Base-by-base conservation (phyloP, 2,329 filamentous ascomycete species). In the Capronia americana region DNA sequence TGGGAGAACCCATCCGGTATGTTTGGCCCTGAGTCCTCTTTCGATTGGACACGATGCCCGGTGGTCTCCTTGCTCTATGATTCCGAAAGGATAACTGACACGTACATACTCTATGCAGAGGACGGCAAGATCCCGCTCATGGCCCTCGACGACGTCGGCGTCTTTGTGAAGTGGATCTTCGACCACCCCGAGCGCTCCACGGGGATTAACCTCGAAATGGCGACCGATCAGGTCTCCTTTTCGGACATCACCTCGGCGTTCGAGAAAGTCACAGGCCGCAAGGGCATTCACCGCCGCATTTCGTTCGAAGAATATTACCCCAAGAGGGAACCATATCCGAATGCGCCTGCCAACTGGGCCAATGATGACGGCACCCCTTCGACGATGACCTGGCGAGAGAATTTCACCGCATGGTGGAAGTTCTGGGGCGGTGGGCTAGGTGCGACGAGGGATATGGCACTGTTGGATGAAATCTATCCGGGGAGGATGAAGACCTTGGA, bases 401-500 rank as follows among this genome's bases (percentile, higher is more conserved):
- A 85, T 68, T 86, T 86, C 67, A 79, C 78, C 0, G 83, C 78
- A 0, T 85, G 82, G 68, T 86, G 83, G 81, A 81, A 78, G 61
- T 61, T 81, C 55, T 78, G 0, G 77, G 75, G 57, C 81, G 59
- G 72, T 72, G 38, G 80, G 78, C 0, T 65, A 84, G 66, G 84
- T 4, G 66, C 84, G 0, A 73, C 72, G 64, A 77, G 83, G 57
- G 80, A 86, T 70, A 85, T 84, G 70, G 74, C 69, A 8, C 67
- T 85, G 23, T 72, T 86, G 51, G 84, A 86, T 71, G 77, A 82
- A 73, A 85, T 87, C 55, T 78, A 82, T 70, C 84, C 84, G 0
- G 70, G 70, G 0, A 75, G 84, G n/a, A 80, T 84, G 61, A 79
- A 74, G 71, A 81, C 74, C 28, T 80, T 78, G 0, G 81, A 84